Percentiles rank a stretch among this genome's conserved stretches.
These are phyloP conservation scores for Sclerotinia sclerotiorum DNA, from an alignment of 2,329 filamentous ascomycete species.

Conservation along the genomic window DNA sequence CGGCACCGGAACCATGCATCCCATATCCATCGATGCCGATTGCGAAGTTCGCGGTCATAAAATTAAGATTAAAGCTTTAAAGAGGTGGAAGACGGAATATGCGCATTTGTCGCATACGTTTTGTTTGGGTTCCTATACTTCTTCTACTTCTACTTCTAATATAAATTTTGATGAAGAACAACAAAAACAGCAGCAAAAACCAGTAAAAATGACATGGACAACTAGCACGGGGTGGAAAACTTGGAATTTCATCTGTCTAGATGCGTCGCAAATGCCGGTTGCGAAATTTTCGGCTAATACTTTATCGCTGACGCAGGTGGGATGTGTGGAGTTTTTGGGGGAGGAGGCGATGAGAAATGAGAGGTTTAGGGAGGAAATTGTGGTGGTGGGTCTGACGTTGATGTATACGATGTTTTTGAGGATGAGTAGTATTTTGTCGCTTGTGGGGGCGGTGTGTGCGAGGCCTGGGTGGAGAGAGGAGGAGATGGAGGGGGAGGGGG, in stretches of 20 bases:
- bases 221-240: not conserved
- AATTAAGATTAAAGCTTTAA: constrained; percentile 26
- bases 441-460: constrained; percentile 11
- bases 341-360: constrained; percentile 18
- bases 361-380: constrained; percentile 28
- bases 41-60: constrained; percentile 24
- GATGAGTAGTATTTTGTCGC: not conserved
- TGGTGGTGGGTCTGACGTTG: constrained; percentile 28
- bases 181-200: not conserved
- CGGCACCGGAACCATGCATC: constrained; percentile 26
- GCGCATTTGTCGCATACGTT: constrained; percentile 26
- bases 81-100: constrained; percentile 27
- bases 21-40: constrained; percentile 27
- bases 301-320: not conserved
- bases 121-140: constrained; percentile 10
- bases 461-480: not conserved
- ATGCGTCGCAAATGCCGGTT: not conserved
- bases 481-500: too few relatives aligned
- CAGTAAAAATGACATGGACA: constrained; percentile 25
- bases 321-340: not conserved
- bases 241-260: constrained; percentile 14
- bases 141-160: too few relatives aligned
- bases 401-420: constrained; percentile 29
- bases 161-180: too few relatives aligned
- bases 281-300: constrained; percentile 14